phyloP scores from a whole-genome alignment of 2,329 filamentous ascomycete genomes.

The Stachybotrys chartarum region DNA sequence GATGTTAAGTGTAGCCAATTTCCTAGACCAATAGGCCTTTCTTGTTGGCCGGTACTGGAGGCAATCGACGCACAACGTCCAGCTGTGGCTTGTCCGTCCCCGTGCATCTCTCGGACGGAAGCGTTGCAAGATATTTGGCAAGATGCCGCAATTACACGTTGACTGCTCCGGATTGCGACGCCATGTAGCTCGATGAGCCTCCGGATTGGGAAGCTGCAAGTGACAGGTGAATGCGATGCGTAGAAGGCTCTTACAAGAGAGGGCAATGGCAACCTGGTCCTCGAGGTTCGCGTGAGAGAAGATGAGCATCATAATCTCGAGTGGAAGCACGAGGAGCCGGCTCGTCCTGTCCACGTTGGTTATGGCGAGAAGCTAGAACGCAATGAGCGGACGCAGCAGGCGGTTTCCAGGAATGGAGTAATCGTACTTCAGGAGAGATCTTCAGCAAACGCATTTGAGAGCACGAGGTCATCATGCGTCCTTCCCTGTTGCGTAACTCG shows the following conservation, averaged over 20 bases:
- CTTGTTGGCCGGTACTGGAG: constrained; percentile 12
- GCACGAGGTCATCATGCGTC: not conserved
- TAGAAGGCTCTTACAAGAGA: constrained; percentile 14
- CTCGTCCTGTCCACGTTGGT: not conserved
- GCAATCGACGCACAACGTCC: constrained; percentile 15
- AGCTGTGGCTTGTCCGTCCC: constrained; percentile 7
- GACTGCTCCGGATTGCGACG: not conserved
- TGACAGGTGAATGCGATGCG: constrained; percentile 7
- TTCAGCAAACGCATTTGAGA: constrained; percentile 2
- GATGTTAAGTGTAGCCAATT: not conserved
- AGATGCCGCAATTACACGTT: constrained; percentile 7
- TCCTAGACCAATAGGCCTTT: constrained; percentile 11
- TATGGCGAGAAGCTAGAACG: constrained; percentile 2
- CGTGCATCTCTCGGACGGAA: constrained; percentile 8
- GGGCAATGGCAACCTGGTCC: constrained; percentile 10
- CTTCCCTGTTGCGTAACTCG: not conserved
- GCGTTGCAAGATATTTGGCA: constrained; percentile 9
- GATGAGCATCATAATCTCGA: constrained; percentile 17
- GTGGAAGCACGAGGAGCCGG: constrained; percentile 13
- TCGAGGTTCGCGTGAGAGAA: constrained; percentile 6
- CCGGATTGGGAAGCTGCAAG: constrained; percentile 10
- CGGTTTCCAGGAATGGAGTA: not conserved
- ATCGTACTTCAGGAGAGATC: constrained; percentile 6
- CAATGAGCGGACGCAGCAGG: not conserved
- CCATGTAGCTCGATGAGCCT: constrained; percentile 6